Percentiles rank a stretch among this genome's conserved stretches.
phyloP scores from a whole-genome alignment of 139 green algal genomes.

The Chlorokybus atmophyticus region DNA sequence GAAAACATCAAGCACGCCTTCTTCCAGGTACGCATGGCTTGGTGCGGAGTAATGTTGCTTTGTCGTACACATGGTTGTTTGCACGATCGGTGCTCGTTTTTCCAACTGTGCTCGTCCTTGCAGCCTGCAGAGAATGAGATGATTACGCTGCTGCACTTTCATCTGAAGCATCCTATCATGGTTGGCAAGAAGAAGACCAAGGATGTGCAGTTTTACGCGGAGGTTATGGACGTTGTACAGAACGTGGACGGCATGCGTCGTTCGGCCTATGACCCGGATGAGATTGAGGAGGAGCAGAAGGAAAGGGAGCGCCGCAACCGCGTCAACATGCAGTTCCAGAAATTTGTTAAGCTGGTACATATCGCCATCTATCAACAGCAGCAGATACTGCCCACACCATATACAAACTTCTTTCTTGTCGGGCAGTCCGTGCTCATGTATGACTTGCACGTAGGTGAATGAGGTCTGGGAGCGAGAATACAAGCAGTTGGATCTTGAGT shows the following conservation, averaged over 20 bases:
- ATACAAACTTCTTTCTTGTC: background rate
- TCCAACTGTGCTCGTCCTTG: constrained; percentile 1
- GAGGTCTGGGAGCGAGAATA: constrained; percentile 65
- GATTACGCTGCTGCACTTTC: constrained; percentile 95
- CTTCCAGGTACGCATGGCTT: constrained; percentile 78
- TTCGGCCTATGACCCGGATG: constrained; percentile 79
- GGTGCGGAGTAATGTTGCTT: too few species aligned
- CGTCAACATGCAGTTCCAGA: constrained; percentile 76
- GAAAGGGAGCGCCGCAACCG: constrained; percentile 81
- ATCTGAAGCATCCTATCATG: constrained; percentile 97
- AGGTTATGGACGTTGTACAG: constrained; percentile 89
- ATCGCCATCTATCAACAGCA: too few species aligned
- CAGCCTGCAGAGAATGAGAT: constrained; percentile 71
- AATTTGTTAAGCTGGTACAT: constrained; percentile 49
- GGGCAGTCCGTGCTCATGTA: too few species aligned
- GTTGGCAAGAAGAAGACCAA: constrained; percentile 96
- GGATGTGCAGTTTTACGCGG: constrained; percentile 94
- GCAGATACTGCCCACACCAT: background rate
- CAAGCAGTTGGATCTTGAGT: constrained; percentile 78
- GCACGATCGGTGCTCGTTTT: too few species aligned
- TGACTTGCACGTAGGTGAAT: constrained; percentile 37
- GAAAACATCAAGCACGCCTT: constrained; percentile 97
- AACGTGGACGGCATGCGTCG: constrained; percentile 69
- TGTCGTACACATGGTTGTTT: too few species aligned
- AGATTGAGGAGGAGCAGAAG: constrained; percentile 98